These are phyloP conservation scores for Hymenoscyphus scutula DNA, from an alignment of 2,329 filamentous ascomycete genomes.

Conservation along the genomic window DNA sequence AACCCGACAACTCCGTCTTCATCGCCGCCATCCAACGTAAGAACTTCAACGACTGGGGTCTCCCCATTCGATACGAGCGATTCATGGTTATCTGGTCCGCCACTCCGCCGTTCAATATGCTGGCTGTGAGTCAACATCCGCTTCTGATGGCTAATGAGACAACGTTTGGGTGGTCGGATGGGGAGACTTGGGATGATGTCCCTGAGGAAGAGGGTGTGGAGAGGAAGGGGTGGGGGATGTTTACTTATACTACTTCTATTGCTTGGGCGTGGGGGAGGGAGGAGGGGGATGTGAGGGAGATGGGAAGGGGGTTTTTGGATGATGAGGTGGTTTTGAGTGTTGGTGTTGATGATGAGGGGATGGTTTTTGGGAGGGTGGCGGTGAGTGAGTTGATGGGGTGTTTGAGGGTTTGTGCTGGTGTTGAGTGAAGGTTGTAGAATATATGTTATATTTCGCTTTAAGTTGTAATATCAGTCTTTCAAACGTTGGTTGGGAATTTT, in stretches of 20 bases:
- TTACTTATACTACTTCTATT: constrained; percentile 42
- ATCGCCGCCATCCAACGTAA: constrained; percentile 40
- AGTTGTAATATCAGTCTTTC: too few species aligned
- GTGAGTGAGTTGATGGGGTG: constrained; percentile 38
- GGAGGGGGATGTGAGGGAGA: constrained; percentile 36
- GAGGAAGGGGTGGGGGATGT: constrained; percentile 33
- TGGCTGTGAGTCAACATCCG: constrained; percentile 38
- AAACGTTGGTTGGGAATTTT: too few species aligned
- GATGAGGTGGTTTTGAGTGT: constrained; percentile 42
- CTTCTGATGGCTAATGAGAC: constrained; percentile 39
- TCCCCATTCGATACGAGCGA: constrained; percentile 40
- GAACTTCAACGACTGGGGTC: constrained; percentile 36
- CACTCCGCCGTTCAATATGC: constrained; percentile 37
- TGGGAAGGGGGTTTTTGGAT: constrained; percentile 39
- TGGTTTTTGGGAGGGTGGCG: constrained; percentile 37
- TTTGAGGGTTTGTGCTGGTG: constrained; percentile 51
- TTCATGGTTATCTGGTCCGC: constrained; percentile 41
- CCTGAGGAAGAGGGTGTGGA: constrained; percentile 18
- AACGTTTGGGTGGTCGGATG: constrained; percentile 36
- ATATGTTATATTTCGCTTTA: too few species aligned
- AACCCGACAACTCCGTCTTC: constrained; percentile 34
- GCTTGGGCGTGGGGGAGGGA: constrained; percentile 38
- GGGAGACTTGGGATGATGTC: constrained; percentile 38
- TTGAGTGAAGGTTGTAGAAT: background rate
- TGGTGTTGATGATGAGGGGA: constrained; percentile 39